phyloP scores from a whole-genome alignment of 2,329 filamentous ascomycete genomes.

The Parafenestella ontariensis region DNA sequence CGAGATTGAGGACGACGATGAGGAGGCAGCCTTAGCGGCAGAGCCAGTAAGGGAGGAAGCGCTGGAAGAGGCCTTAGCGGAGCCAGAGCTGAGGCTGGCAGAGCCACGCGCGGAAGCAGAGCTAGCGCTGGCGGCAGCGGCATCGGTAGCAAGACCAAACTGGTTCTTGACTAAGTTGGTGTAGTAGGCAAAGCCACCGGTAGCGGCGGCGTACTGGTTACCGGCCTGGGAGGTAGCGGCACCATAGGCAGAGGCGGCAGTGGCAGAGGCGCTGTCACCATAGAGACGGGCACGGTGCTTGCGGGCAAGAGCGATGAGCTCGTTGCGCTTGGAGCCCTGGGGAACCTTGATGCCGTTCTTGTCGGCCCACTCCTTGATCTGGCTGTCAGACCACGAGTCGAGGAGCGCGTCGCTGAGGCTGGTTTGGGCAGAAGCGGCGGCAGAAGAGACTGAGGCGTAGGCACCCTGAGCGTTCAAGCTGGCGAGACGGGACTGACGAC shows the following conservation, averaged over 20 bases:
- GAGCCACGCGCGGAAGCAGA: constrained; percentile 42
- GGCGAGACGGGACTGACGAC: constrained; percentile 86
- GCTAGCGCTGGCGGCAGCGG: constrained; percentile 36
- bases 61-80: constrained; percentile 33
- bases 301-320: constrained; percentile 86
- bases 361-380: constrained; percentile 92
- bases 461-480: constrained; percentile 70
- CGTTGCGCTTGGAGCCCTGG: constrained; percentile 88
- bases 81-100: constrained; percentile 38
- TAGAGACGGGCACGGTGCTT: constrained; percentile 80
- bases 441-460: constrained; percentile 53
- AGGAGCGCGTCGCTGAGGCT: constrained; percentile 84
- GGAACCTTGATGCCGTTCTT: constrained; percentile 89
- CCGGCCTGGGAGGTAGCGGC: constrained; percentile 64
- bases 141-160: constrained; percentile 60
- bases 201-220: constrained; percentile 71
- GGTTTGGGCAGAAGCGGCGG: constrained; percentile 67
- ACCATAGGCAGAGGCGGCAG: constrained; percentile 50
- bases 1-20: constrained; percentile 43
- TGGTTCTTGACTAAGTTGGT: constrained; percentile 55
- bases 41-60: constrained; percentile 29
- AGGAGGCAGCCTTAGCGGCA: constrained; percentile 39
- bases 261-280: constrained; percentile 64
- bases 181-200: constrained; percentile 51
- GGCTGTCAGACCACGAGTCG: constrained; percentile 85